A percentile compares a stretch with the other conserved stretches of the same genome.
phyloP scores from a whole-genome alignment of 768 basidiomycete genomes.

The Lentinus brumalis region DNA sequence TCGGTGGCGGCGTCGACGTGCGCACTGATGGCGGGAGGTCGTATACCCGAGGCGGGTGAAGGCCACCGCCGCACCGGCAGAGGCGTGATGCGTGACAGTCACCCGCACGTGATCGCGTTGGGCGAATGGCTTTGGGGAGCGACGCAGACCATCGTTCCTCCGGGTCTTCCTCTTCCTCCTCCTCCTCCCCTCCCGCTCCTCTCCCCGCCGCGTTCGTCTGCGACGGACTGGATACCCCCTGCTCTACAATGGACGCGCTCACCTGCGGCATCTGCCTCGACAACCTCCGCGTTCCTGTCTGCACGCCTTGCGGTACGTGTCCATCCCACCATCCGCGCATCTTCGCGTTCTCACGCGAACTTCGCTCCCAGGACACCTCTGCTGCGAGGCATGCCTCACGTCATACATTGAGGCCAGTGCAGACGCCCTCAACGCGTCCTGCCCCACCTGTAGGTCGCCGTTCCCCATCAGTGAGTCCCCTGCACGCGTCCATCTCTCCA shows the following conservation, averaged over 20 bases:
- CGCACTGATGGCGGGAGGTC: too few relatives aligned
- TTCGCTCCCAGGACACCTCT: slow-evolving; percentile 30
- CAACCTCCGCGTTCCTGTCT: slow-evolving; percentile 29
- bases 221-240: slow-evolving; percentile 20
- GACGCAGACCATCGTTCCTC: not conserved
- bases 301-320: slow-evolving; percentile 32
- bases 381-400: slow-evolving; percentile 33
- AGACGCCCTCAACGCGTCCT: slow-evolving; percentile 31
- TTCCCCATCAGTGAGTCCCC: slow-evolving; percentile 31
- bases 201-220: slow-evolving; percentile 15
- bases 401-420: slow-evolving; percentile 27
- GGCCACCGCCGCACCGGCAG: too few relatives aligned
- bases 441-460: slow-evolving; percentile 33
- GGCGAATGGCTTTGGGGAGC: too few relatives aligned
- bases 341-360: not conserved
- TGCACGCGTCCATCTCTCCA: not conserved
- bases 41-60: too few relatives aligned
- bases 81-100: too few relatives aligned
- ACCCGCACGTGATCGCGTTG: too few relatives aligned
- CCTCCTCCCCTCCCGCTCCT: slow-evolving; percentile 8
- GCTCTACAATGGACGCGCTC: slow-evolving; percentile 14
- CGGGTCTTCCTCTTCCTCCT: not conserved
- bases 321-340: not conserved
- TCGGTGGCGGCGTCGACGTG: too few relatives aligned
- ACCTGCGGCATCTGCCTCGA: slow-evolving; percentile 36